Evolutionary conservation across 306 rosid genomes (phyloP).

Genomic region (Geum urbanum): DNA sequence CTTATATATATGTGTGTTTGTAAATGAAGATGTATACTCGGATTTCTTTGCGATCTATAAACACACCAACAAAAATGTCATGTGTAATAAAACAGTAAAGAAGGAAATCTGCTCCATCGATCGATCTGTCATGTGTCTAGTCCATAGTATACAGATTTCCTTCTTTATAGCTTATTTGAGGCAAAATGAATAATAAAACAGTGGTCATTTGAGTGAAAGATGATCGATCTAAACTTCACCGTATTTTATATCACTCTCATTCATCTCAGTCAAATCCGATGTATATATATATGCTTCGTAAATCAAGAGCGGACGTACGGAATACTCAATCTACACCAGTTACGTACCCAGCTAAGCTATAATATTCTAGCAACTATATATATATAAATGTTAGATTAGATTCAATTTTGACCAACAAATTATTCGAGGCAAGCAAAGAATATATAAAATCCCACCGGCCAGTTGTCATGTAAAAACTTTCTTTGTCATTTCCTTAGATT

Average conservation of each 20-base stretch:
- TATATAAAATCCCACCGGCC: not conserved
- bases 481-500: slow-evolving; percentile 22
- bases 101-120: no score
- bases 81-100: not conserved
- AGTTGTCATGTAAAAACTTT: slow-evolving; percentile 14
- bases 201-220: not conserved
- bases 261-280: not conserved
- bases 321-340: not conserved
- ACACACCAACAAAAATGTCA: not conserved
- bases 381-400: not conserved
- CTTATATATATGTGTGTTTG: no score
- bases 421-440: not conserved
- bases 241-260: not conserved
- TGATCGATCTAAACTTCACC: not conserved
- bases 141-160: no score
- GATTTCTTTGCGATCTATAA: not conserved
- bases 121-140: no score
- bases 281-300: not conserved
- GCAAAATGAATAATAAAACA: not conserved
- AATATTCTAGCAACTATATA: not conserved
- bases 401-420: not conserved
- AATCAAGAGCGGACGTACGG: slow-evolving; percentile 5
- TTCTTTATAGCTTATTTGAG: not conserved
- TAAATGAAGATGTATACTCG: not conserved
- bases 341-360: not conserved